phyloP scores from a whole-genome alignment of 2,329 filamentous ascomycete species.

The Pseudocercospora crystallina region DNA sequence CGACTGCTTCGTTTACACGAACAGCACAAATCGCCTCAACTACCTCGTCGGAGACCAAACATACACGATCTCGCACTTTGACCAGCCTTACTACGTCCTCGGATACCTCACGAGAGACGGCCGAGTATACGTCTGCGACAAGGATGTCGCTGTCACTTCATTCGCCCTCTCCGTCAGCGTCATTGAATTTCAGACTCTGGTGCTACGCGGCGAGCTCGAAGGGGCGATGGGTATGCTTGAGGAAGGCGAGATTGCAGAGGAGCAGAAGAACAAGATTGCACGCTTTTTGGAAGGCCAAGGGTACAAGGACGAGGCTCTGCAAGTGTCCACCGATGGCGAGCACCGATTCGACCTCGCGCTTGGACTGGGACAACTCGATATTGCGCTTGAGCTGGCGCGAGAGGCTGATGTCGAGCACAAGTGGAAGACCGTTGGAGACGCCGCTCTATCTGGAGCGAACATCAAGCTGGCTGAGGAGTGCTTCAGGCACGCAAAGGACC shows the following conservation, averaged over 20 bases:
- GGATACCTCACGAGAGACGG: constrained; percentile 95
- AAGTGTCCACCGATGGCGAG: constrained; percentile 91
- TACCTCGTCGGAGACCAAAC: constrained; percentile 97
- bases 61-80: constrained; percentile 96
- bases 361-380: constrained; percentile 76
- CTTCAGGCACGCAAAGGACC: constrained; percentile 85
- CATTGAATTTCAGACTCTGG: constrained; percentile 94
- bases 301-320: constrained; percentile 90
- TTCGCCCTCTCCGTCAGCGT: constrained; percentile 89
- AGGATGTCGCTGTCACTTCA: constrained; percentile 88
- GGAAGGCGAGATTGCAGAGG: constrained; percentile 70
- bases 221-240: constrained; percentile 78
- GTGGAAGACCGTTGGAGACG: constrained; percentile 96
- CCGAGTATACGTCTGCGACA: constrained; percentile 92
- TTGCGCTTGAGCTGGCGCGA: constrained; percentile 80
- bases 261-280: constrained; percentile 97
- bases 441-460: constrained; percentile 83
- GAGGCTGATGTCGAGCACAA: constrained; percentile 89
- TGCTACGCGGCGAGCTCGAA: constrained; percentile 91
- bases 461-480: constrained; percentile 86
- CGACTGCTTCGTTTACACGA: constrained; percentile 99
- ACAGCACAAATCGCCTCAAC: constrained; percentile 92
- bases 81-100: constrained; percentile 90
- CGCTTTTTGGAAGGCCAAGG: constrained; percentile 96
- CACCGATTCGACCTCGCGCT: constrained; percentile 95